Base-by-base conservation (phyloP, 768 basidiomycete species). In the Asterophora lycoperdoides region DNA sequence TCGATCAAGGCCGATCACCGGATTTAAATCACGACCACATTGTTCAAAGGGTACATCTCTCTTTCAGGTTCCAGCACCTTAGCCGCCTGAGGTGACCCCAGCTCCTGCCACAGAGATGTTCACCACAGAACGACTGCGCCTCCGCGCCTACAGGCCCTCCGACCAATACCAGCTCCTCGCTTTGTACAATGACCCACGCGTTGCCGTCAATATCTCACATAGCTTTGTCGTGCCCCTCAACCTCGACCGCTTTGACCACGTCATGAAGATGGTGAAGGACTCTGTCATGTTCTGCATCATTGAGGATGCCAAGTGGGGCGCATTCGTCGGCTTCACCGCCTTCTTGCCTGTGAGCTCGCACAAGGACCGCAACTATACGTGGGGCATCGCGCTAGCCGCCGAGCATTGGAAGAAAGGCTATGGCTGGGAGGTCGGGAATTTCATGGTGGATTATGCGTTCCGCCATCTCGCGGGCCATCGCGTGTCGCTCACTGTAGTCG, bases 371-470 rank as follows among this genome's bases (percentile, higher is more conserved):
- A 50, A 56, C 26, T 44, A 43, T 13, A 48, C 41, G 5, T 55
- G 54, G 44, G 51, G 49, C 15, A 47, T 54, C 19, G 43, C 44
- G 10, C 11, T 54, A 18, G 26, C n/a, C 17, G 49, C 43, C 8
- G 54, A 58, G 45, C 68, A 66, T 44, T 73, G 75, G 69, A 57
- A 61, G 10, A 60, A 63, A 14, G 75, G 75, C 1, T 75, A 68
- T 45, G 74, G 74, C 3, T 67, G 60, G 28, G 73, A 76, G 43
- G 65, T 65, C 39, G 67, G 68, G 41, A 56, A 55, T 28, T 76
- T 72, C 52, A 56, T 76, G 29, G 55, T 73, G 10, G 70, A 74
- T 26, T 61, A 74, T 47, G 63, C 63, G 18, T 77, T 77, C 26
- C 48, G 63, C 35, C 64, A 64, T 58, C 54, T 77, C 41, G 65